Evolutionary conservation across 306 rosid species (phyloP), one percentile per base, ranked within the genome.

Genomic region (Pueraria montana): DNA sequence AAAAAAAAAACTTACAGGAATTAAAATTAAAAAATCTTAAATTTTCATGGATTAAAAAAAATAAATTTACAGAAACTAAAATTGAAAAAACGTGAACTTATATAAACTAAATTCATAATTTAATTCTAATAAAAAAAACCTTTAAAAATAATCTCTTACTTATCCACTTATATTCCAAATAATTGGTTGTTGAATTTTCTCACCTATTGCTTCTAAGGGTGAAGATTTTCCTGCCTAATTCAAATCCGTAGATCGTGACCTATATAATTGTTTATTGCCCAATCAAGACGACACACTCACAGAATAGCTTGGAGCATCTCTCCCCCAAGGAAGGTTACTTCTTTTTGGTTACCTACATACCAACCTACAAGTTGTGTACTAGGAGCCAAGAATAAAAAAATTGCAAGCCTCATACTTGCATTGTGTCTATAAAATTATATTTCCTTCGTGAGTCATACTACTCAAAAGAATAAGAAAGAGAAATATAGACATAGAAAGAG

Each of bases 351-450:
- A 40, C 17, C 6, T 43, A 10, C 4, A 53, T 0, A 65, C 48
- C 46, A 9, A 34, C 71, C 24, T 0, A 58, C 26, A 32, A 64
- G 13, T 46, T 71, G 62, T 18, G 21, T 32, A 10, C 3, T 40
- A 8, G 18, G 20, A 65, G 18, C 27, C 16, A 27, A 59, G 21
- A 59, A 24, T 11, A 59, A 59, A 62, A 46, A 70, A 70, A 0
- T 70, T 12, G 55, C 23, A 32, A 45, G 3, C 0, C 11, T 61
- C 20, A 14, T 43, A 12, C 58, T 23, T 45, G 8, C 11, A 17
- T 4, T 21, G 1, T 14, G 34, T 42, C 75, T 78, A 78, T 78
- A n/a, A 79, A 66, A 77, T 1, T 34, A 34, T 20, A 78, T 64
- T 56, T 65, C 82, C 80, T 42, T 38, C 7, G 2, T 24, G 5